Conservation (phyloP, 2,329 filamentous ascomycete species). For the Paecilomyces fulvus region DNA sequence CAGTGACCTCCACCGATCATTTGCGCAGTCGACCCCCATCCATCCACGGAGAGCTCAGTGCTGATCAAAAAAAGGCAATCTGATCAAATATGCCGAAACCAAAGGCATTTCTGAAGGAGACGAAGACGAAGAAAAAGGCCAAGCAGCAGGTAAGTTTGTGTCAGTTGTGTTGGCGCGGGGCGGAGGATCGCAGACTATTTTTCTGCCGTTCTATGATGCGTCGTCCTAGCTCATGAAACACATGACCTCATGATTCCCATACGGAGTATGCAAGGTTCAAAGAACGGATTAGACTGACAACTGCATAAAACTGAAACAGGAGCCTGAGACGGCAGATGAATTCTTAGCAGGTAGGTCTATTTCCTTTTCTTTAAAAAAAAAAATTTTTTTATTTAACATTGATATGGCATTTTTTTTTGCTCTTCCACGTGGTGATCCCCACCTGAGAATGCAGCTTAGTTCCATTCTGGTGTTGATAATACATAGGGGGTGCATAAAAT, state of each 20-base stretch:
- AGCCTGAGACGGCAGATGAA: conserved; percentile 56
- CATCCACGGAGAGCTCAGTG: background rate
- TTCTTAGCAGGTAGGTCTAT: conserved; percentile 49
- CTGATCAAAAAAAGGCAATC: background rate
- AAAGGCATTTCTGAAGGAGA: conserved; percentile 16
- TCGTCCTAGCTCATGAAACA: conserved; percentile 16
- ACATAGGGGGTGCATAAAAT: background rate
- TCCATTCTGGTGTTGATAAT: background rate
- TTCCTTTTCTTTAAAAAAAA: too few species aligned
- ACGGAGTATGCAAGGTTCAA: background rate
- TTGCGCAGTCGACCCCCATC: background rate
- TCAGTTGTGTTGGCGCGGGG: background rate
- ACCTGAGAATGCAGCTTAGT: background rate
- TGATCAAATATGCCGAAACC: background rate
- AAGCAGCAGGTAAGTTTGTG: conserved; percentile 13
- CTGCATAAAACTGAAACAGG: conserved; percentile 24
- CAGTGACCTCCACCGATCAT: background rate
- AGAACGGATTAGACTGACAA: conserved; percentile 5
- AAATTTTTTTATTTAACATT: background rate
- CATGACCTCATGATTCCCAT: conserved; percentile 16
- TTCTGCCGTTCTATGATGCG: conserved; percentile 17
- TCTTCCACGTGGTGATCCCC: background rate
- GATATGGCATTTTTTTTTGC: conserved; percentile 1
- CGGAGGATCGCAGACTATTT: background rate
- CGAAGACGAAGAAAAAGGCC: conserved; percentile 25